Percentiles rank a stretch among this genome's conserved stretches.
Evolutionary conservation across 108 stramenopile genomes (phyloP).

Genomic region (Chaetoceros muelleri): DNA sequence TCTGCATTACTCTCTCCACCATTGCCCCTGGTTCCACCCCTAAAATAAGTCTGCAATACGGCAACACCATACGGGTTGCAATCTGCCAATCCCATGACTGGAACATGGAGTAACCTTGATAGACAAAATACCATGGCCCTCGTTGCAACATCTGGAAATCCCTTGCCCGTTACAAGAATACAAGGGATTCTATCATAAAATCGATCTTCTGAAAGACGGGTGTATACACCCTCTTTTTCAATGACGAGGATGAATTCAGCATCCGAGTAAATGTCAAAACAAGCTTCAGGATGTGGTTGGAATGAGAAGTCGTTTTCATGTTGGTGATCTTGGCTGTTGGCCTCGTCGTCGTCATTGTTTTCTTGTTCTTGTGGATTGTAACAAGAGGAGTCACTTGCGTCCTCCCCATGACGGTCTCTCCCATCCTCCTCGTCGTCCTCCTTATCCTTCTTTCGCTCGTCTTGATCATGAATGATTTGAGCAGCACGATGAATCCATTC

Average conservation of each 20-base stretch:
- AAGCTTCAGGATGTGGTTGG: neutral
- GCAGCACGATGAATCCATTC: slow-evolving; percentile 37
- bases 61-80: slow-evolving; percentile 77
- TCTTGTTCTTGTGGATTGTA: slow-evolving; percentile 1
- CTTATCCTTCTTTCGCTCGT: neutral
- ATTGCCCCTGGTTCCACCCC: slow-evolving; percentile 24
- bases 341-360: neutral
- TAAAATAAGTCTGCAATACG: slow-evolving; percentile 56
- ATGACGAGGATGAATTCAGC: slow-evolving; percentile 83
- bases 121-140: slow-evolving; percentile 62
- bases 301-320: neutral
- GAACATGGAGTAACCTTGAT: slow-evolving; percentile 39
- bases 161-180: slow-evolving; percentile 94
- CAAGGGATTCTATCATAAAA: slow-evolving; percentile 85
- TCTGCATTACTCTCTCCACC: slow-evolving; percentile 25
- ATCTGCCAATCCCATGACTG: slow-evolving; percentile 68
- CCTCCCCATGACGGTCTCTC: neutral
- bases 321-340: neutral
- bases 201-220: slow-evolving; percentile 85
- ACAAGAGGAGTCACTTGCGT: neutral
- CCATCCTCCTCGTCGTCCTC: too few relatives aligned
- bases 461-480: neutral
- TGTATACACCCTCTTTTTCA: slow-evolving; percentile 97
- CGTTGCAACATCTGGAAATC: slow-evolving; percentile 89
- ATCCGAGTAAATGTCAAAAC: slow-evolving; percentile 6